These are phyloP conservation scores for Colletotrichum horii DNA, from an alignment of 2,329 filamentous ascomycete genomes.

Conservation along the genomic window DNA sequence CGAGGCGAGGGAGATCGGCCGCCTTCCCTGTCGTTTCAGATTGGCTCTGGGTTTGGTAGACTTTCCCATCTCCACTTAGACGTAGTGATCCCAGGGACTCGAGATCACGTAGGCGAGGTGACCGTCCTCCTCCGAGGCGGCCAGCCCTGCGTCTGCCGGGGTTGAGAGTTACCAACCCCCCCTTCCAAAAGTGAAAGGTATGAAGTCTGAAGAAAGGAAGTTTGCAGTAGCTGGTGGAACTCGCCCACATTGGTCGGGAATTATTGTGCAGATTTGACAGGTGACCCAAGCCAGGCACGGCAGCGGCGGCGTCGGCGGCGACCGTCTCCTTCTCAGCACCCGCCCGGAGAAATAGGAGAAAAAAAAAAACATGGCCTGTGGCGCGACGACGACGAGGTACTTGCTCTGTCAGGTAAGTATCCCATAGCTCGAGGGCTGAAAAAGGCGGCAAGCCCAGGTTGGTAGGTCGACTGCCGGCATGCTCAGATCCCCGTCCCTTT, in stretches of 20 bases:
- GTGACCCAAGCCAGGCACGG: background rate
- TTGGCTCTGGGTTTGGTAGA: slow-evolving; percentile 7
- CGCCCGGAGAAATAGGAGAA: background rate
- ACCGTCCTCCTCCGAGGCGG: background rate
- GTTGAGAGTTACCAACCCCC: background rate
- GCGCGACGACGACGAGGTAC: background rate
- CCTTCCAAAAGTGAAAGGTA: background rate
- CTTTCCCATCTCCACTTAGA: background rate
- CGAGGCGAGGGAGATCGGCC: slow-evolving; percentile 19
- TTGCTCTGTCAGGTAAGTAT: background rate
- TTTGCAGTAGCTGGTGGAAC: slow-evolving; percentile 12
- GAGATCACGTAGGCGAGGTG: background rate
- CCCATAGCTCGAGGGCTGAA: background rate
- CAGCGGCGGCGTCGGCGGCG: slow-evolving; percentile 3
- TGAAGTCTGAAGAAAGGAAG: background rate
- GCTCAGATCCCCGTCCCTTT: slow-evolving; percentile 9
- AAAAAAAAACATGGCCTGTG: background rate
- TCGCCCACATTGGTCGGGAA: slow-evolving; percentile 11
- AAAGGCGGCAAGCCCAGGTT: background rate
- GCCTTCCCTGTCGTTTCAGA: slow-evolving; percentile 19
- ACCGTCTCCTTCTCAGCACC: background rate
- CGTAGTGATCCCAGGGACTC: slow-evolving; percentile 6
- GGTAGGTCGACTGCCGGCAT: slow-evolving; percentile 16
- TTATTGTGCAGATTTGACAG: slow-evolving; percentile 19
- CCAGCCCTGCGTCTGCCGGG: background rate